Base-by-base conservation (phyloP, 257 asterid genomes). In the Salvia hispanica region DNA sequence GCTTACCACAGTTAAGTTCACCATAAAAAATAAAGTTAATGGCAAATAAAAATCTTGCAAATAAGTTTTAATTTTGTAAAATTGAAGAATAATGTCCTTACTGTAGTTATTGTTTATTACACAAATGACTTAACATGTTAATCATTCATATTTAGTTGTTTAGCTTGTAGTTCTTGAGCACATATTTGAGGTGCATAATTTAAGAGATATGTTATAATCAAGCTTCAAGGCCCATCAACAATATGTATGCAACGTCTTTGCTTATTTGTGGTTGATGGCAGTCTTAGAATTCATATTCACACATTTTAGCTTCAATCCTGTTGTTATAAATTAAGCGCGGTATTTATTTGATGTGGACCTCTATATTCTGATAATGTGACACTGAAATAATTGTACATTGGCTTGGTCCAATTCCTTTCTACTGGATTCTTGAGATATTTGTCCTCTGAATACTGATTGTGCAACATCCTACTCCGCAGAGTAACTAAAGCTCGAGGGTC, bases 401-500 rank as follows among this genome's bases (percentile, higher is more conserved):
- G 12, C 9, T 10, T 6, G 8, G 34, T 59, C 34, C 66, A 61
- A 60, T 42, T 60, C 28, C 6, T 61, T 61, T 43, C 10, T 59
- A 25, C 34, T 9, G 9, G 8, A 16, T 59, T 59, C 48, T 43
- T 44, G 12, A 18, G 37, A 36, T 13, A 21, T 28, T 0, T 9
- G 65, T 60, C 31, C 60, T 77, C 12, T 51, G 37, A 39, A 53
- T 68, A 62, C 28, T 70, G 15, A 28, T 40, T 12, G 56, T 37
- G 56, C 60, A 52, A 76, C 34, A 64, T 73, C 50, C 64, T 14
- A 59, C 62, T 66, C 36, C 84, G 87, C 91, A 90, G 97, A 76
- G 94, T 90, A 34, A 88, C 95, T 8, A 82, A 84, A 80, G 88
- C 87, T 40, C 84, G 91, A 58, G 79, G 80, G 58, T 69, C 80